These are phyloP conservation scores for Globisporangium yorkense DNA, from an alignment of 352 stramenopile species.

Conservation along the genomic window DNA sequence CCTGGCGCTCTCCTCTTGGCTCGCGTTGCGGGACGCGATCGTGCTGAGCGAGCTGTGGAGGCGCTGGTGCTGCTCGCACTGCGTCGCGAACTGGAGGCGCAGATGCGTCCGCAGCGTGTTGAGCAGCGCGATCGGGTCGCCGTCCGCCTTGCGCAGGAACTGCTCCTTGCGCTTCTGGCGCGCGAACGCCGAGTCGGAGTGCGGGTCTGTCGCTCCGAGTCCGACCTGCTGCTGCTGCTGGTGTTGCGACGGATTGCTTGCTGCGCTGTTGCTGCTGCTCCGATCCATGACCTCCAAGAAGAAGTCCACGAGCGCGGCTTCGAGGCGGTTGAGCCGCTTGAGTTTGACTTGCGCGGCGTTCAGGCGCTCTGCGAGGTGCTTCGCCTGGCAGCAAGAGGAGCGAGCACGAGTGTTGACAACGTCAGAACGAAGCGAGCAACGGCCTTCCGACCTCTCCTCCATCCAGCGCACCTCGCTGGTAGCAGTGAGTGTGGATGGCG, in stretches of 20 bases:
- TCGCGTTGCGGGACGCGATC: constrained; percentile 22
- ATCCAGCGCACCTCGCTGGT: background rate
- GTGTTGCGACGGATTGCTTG: background rate
- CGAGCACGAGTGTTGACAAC: background rate
- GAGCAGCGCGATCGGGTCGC: constrained; percentile 60
- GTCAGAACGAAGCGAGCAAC: background rate
- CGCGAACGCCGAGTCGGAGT: constrained; percentile 31
- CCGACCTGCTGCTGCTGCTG: constrained; percentile 3
- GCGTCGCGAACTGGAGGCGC: constrained; percentile 49
- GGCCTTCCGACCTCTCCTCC: no score
- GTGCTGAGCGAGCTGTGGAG: constrained; percentile 18
- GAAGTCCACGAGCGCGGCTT: constrained; percentile 61
- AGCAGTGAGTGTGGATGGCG: background rate
- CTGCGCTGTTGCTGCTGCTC: background rate
- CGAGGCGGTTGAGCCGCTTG: constrained; percentile 53
- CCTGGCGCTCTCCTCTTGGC: constrained; percentile 26
- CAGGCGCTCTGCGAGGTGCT: constrained; percentile 58
- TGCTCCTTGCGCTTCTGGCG: constrained; percentile 49
- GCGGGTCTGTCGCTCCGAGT: background rate
- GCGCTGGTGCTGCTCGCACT: constrained; percentile 29
- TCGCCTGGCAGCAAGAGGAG: constrained; percentile 18
- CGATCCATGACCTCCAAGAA: constrained; percentile 69
- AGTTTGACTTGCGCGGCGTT: constrained; percentile 61
- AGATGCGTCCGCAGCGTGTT: constrained; percentile 65
- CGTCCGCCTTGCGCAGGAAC: constrained; percentile 46